phyloP scores from a whole-genome alignment of 306 rosid species.

The Castanopsis chinensis region DNA sequence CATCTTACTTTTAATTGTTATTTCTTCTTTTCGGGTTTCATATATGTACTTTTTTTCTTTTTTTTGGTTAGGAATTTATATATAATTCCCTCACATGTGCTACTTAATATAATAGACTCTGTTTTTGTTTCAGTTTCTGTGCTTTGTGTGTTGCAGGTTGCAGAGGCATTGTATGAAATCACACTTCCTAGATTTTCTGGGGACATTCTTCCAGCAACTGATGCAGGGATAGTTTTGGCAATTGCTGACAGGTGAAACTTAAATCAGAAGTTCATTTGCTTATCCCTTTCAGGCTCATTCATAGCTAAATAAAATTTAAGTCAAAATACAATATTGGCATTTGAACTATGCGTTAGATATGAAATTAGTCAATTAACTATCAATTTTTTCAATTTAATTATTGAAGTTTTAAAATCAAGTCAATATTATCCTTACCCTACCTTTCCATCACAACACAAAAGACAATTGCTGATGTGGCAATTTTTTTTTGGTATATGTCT shows the following conservation, averaged over 20 bases:
- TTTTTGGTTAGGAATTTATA: neutral
- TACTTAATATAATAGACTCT: conserved; percentile 1
- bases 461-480: neutral
- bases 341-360: neutral
- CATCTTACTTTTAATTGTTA: conserved; percentile 15
- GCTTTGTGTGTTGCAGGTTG: conserved; percentile 49
- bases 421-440: neutral
- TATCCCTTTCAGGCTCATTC: conserved; percentile 4
- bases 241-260: conserved; percentile 76
- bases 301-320: neutral
- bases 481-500: no score
- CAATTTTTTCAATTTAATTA: neutral
- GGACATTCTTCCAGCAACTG: conserved; percentile 75
- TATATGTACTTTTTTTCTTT: neutral
- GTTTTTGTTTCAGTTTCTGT: conserved; percentile 6
- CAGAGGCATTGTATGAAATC: conserved; percentile 85
- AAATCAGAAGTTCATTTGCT: conserved; percentile 15
- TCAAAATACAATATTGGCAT: no score
- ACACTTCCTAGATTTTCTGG: conserved; percentile 96
- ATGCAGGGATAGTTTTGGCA: conserved; percentile 77
- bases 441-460: no score
- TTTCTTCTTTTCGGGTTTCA: conserved; percentile 4
- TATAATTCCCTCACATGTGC: neutral
- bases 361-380: neutral
- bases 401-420: neutral